Evolutionary conservation across 306 rosid species (phyloP).

Genomic region (Fragaria vesca): DNA sequence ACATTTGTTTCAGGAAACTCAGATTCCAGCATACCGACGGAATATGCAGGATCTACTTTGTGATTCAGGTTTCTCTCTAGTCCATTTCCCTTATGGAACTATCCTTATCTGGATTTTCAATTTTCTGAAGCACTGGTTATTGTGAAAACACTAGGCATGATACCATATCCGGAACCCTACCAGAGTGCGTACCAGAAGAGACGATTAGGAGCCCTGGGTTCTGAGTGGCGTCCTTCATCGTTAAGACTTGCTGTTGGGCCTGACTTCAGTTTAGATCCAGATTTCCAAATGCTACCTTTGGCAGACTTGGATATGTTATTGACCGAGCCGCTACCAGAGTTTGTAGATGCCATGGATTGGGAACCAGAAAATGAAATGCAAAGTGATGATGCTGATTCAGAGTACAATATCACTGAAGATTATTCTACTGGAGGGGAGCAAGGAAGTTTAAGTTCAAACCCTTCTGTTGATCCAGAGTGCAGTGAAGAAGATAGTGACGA

Average conservation of each 20-base stretch:
- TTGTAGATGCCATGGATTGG: constrained; percentile 88
- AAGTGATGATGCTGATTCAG: constrained; percentile 89
- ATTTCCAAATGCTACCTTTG: constrained; percentile 85
- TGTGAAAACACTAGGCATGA: constrained; percentile 65
- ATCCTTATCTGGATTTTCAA: constrained; percentile 1
- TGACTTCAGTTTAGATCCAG: constrained; percentile 90
- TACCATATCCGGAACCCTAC: constrained; percentile 96
- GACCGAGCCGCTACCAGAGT: constrained; percentile 74
- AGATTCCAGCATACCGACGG: constrained; percentile 76
- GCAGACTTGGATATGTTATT: constrained; percentile 70
- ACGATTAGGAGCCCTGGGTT: constrained; percentile 86
- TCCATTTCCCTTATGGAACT: constrained; percentile 2
- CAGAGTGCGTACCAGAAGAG: constrained; percentile 87
- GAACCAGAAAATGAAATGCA: constrained; percentile 84
- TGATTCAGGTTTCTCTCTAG: constrained; percentile 74
- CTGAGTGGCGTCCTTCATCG: constrained; percentile 87
- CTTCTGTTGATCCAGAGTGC: constrained; percentile 65
- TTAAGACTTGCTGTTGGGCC: constrained; percentile 84
- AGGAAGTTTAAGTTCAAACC: constrained; percentile 64
- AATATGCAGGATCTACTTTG: constrained; percentile 93
- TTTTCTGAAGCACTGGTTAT: constrained; percentile 37
- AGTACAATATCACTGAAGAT: constrained; percentile 81
- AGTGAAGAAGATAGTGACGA: constrained; percentile 81
- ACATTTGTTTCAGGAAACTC: constrained; percentile 78
- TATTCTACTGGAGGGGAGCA: constrained; percentile 69